Evolutionary conservation across 2,329 filamentous ascomycete genomes (phyloP).

Genomic region (Camillea tinctor): DNA sequence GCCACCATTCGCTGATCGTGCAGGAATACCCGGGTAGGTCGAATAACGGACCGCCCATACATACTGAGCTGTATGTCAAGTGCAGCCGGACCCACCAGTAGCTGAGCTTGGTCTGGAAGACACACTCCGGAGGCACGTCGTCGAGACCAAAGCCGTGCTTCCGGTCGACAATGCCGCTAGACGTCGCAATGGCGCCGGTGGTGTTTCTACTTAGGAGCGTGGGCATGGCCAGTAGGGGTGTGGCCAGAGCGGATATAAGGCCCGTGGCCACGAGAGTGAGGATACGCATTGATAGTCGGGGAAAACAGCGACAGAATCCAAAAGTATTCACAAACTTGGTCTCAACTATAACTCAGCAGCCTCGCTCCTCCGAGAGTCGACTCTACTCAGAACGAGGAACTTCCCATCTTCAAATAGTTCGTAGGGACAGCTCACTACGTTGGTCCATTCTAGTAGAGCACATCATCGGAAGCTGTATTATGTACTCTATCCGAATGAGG

Average conservation of each 20-base stretch:
- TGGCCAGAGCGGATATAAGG: not conserved
- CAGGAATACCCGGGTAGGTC: not conserved
- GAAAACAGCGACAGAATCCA: not conserved
- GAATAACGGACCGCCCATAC: not conserved
- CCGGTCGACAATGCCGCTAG: not conserved
- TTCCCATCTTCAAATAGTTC: not conserved
- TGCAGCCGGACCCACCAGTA: not conserved
- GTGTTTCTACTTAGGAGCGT: not conserved
- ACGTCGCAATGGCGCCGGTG: not conserved
- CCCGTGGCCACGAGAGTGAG: constrained; percentile 2
- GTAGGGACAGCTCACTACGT: not conserved
- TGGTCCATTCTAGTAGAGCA: not conserved
- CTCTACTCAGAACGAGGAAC: not conserved
- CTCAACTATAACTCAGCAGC: too few species aligned
- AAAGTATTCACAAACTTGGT: too few species aligned
- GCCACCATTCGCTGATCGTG: not conserved
- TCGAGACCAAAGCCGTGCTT: not conserved
- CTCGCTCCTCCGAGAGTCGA: not conserved
- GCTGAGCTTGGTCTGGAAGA: not conserved
- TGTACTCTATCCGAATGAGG: not conserved
- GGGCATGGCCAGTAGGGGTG: not conserved
- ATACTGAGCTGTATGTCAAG: not conserved
- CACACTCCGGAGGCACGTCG: not conserved
- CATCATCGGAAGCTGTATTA: not conserved
- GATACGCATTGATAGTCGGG: not conserved